Evolutionary conservation across 2,329 filamentous ascomycete genomes (phyloP), one percentile per base, ranked within the genome.

Genomic region (Metarhizium humberi): DNA sequence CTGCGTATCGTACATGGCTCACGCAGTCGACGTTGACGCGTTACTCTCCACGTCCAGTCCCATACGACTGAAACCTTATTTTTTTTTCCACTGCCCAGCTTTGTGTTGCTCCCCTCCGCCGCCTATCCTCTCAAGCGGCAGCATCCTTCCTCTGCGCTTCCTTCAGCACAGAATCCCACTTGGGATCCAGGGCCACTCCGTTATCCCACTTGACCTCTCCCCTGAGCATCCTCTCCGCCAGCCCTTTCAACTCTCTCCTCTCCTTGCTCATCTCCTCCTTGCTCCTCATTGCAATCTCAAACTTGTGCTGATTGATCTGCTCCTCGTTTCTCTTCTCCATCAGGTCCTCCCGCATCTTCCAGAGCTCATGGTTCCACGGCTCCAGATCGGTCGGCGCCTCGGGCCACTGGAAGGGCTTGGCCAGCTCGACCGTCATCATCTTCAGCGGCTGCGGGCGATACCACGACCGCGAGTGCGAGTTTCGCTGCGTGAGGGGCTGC

Each of bases 381-480:
- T 77, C 69, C 58, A 81, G 75, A 67, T 87, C 79, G 60, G 77
- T 71, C 4, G 90, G 88, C 61, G 76, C 71, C 60, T 84, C 79
- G 1, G 94, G 94, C 87, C 90, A 97, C 55, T 88, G 84, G 75
- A 99, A 99, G 4, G 92, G 90, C 75, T 86, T 76, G 58, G 80
- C 82, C 75, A 99, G 81, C 77, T 96, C 89, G 48, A 95, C 90
- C 46, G 88, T 95, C 94, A 99, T 99, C 71, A 86, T 88, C 81
- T 99, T 99, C 66, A 85, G 80, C 51, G 84, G 76, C 60, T 81
- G 78, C 30, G 88, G 87, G 29, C 92, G 82, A 70, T 84, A 86
- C 77, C 83, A 84, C 59, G 78, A 78, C 58, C 79, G 78, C 64
- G 71, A 76, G 64, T 60, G 57, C 69, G 67, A 67, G 67, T 69